Base-by-base conservation (phyloP, 305 asterid genomes). In the Plantago lanceolata region DNA sequence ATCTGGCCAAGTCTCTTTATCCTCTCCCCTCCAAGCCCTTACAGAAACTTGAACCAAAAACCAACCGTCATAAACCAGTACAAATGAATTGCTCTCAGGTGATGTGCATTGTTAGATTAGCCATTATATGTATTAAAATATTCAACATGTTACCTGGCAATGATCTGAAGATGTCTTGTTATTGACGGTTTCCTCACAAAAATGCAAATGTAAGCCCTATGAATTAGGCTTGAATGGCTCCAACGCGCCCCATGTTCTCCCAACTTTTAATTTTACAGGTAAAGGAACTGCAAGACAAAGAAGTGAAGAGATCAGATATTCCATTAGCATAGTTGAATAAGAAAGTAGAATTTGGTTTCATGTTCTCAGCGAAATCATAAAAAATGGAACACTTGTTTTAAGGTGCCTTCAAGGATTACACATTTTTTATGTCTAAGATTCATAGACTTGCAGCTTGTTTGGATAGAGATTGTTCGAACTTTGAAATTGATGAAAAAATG, bases 161-260 rank as follows among this genome's bases (percentile, higher is more conserved):
- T 40, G 47, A 40, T 40, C 12, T 40, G 15, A 40, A 40, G 47
- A 40, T 40, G 47, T 15, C 47, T 40, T 11, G 47, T 40, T 40
- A 11, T 12, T 40, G 16, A 13, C 40, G 64, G 53, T 71, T 35
- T 65, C 77, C 59, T 60, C 58, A 51, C 71, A 40, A 26, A 57
- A 19, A 57, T 57, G 68, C 48, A 51, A 8, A 45, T 48, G 14
- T 16, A 28, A 47, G 14, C 56, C 58, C 71, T 75, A 78, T 51
- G 77, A 54, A 73, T 80, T 81, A 59, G 69, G 82, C 67, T 73
- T 76, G 75, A 93, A 82, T 68, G 91, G 86, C 72, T 87, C 94
- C 85, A 93, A 68, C 47, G 96, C 82, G 45, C 99, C 99, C 96
- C 97, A 93, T 11, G 99, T 93, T 76, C 69, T 89, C 68, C 99